Base-by-base conservation (phyloP, 2,329 filamentous ascomycete species). In the Dactylonectria macrodidyma region DNA sequence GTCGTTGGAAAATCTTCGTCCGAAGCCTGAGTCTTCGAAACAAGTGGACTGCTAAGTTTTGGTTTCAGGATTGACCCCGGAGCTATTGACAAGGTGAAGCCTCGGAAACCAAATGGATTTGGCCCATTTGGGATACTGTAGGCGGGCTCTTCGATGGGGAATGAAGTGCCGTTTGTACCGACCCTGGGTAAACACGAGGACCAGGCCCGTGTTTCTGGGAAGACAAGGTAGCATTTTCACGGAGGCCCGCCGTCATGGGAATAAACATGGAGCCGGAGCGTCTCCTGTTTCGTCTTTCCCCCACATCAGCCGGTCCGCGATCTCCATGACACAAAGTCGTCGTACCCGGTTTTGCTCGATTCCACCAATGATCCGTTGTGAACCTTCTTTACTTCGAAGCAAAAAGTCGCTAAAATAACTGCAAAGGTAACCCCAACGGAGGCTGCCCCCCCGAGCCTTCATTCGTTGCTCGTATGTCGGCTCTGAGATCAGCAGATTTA, bases 11-110 rank as follows among this genome's bases (percentile, higher is more conserved):
- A 66, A 58, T 47, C 14, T 19, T 14, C 34, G 34, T 58, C 22
- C 19, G 52, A 47, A 22, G 51, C 56, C 50, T 50, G 24, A 46
- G 56, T 47, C 47, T 52, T 36, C 33, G 58, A 58, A 54, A 41
- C 38, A 61, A 52, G 52, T 46, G 58, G 58, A 44, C 7, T 6
- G 46, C 52, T 19, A 14, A 19, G 46, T 58, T 51, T 52, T 52
- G 34, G 63, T 66, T 59, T 66, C 63, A 66, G 63, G 58, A 47
- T 14, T 19, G 36, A 14, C 51, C 57, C 44, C 10, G 58, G 34
- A 4, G 3, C 19, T 16, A 51, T 48, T 30, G 19, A 19, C 19
- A 19, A 12, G 50, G 52, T 36, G 19, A 22, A 22, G 24, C 10
- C 2, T 26, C 24, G 30, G 58, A 22, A 36, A 44, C 16, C 30